Base-by-base conservation (phyloP, 2,329 filamentous ascomycete genomes). In the Aspergillus texensis region DNA sequence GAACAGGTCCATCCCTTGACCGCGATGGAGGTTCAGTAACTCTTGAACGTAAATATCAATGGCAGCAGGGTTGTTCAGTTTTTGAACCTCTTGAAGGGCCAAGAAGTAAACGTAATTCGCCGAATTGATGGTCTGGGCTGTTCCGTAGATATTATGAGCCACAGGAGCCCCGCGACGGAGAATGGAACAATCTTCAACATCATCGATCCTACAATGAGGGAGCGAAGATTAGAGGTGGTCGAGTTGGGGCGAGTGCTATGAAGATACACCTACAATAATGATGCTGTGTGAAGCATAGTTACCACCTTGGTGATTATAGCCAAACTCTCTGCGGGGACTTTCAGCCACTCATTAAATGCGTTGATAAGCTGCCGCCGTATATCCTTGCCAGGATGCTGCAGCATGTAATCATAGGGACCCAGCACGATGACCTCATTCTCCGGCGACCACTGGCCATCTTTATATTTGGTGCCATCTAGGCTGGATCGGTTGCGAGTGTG, bases 41-140 rank as follows among this genome's bases (percentile, higher is more conserved):
- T 83, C 81, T 28, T 80, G 74, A 9, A 79, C 75, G 67, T 80
- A 82, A 50, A 82, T 80, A 30, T 80, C 73, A 62, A 80, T 81
- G 5, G 78, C 79, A 39, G 69, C 68, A 3, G 77, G 75, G 59
- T 78, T 79, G 9, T 76, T 74, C 8, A 82, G 72, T 52, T 79
- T 74, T 54, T 78, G 75, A 0, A 81, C 72, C 64, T 81, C 78
- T 64, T 80, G 77, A 36, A 80, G 67, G 11, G 80, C 79, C 6
- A 80, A 71, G 61, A 84, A 82, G 65, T 82, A 84, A 24, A 80
- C 77, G 61, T 82, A 83, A 66, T 82, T 84, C 45, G 82, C 82
- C 12, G 79, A 81, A 72, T 85, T 85, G 71, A 85, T 84, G 2
- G 83, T 83, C 65, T 84, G 83, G 14, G 82, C 78, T 6, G 74